Evolutionary conservation across 163 green algal species (phyloP), one percentile per base, ranked within the genome.

Genomic region (Scenedesmus sp.): DNA sequence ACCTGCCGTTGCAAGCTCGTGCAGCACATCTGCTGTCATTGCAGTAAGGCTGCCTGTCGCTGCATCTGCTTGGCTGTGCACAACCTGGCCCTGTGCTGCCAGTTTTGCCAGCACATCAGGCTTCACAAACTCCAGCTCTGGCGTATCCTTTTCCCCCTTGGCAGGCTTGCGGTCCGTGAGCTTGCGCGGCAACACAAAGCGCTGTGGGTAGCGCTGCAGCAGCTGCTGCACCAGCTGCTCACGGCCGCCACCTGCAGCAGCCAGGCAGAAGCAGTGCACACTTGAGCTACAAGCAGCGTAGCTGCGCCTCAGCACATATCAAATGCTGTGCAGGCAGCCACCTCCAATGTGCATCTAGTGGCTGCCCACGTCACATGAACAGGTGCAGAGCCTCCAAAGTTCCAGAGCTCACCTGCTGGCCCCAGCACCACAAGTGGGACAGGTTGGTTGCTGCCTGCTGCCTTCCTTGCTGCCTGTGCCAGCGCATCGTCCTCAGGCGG

Each of bases 121-220:
- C 20, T 87, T 70, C 20, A 95, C 84, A 68, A 94, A 94, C 24
- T 86, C 88, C n/a, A 93, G 44, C 40, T 81, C 73, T 20, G 86
- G 37, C 22, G 37, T n/a, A 3, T 78, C 59, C 37, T 92, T 89
- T 68, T 96, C 93, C 5, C 93, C 93, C 83, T 95, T 95, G 33
- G 20, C 90, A 3, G 94, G 92, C 88, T 96, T 96, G 56, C 92
- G 91, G 80, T 95, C 94, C 6, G 94, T 96, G 10, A 92, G 30
- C 43, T 87, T 72, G 22, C 65, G 65, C 5, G 94, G 92, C 65
- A 93, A 44, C 0, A 81, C 86, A 81, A 96, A 95, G 79, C 89
- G 90, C 42, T 89, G 79, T 0, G 93, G 93, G 72, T 92, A 94
- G 53, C 83, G 79, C 51, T 65, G 49, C 10, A 93, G 35, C 56